Evolutionary conservation across 345 rosid genomes (phyloP).

Genomic region (Salix brachista): DNA sequence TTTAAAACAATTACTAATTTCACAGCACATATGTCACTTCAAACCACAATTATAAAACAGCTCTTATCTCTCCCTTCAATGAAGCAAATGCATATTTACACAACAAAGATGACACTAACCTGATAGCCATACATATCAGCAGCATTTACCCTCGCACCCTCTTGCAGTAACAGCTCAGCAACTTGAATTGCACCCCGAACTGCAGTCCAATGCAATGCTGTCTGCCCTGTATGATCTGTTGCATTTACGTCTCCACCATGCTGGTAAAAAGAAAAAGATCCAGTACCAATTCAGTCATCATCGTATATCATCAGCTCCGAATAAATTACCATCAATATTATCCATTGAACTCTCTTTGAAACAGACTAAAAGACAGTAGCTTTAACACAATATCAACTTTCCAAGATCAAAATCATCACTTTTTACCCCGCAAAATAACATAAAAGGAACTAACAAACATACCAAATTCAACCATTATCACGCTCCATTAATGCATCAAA

Average conservation of each 20-base stretch:
- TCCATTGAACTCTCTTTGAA: background rate
- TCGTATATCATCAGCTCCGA: background rate
- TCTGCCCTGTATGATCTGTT: constrained; percentile 85
- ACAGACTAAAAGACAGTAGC: background rate
- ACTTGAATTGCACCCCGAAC: constrained; percentile 91
- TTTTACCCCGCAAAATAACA: background rate
- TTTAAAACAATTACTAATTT: background rate
- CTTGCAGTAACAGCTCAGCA: constrained; percentile 78
- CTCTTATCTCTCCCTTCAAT: background rate
- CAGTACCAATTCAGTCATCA: background rate
- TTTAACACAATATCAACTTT: background rate
- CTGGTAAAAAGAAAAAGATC: constrained; percentile 36
- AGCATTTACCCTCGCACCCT: constrained; percentile 72
- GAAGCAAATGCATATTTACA: background rate
- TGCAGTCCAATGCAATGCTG: constrained; percentile 98
- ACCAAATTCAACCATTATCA: background rate
- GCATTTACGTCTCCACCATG: constrained; percentile 90
- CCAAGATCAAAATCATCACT: background rate
- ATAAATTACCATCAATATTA: background rate
- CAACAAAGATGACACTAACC: constrained; percentile 41
- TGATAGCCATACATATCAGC: constrained; percentile 89
- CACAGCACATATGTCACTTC: background rate
- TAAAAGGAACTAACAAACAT: background rate
- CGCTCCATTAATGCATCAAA: background rate
- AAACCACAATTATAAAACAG: background rate